phyloP scores from a whole-genome alignment of 371 early-diverging fungal species.

The Mucor irregularis region DNA sequence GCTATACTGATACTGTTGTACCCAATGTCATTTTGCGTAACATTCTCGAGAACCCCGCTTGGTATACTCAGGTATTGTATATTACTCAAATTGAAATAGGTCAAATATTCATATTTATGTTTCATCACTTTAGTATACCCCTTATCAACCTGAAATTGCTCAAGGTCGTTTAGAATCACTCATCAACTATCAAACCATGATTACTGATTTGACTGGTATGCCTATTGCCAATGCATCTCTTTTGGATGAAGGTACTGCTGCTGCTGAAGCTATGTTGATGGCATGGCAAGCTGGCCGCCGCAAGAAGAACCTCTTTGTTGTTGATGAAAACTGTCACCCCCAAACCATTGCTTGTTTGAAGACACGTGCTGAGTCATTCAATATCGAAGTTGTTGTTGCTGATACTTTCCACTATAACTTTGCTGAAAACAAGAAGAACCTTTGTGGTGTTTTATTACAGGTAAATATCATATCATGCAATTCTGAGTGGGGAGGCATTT shows the following conservation, averaged over 20 bases:
- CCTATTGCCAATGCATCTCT: constrained; percentile 95
- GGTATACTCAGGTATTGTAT: constrained; percentile 91
- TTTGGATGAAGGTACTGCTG: constrained; percentile 97
- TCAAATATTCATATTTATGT: not conserved
- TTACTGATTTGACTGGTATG: constrained; percentile 91
- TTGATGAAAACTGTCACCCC: constrained; percentile 90
- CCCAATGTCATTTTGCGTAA: constrained; percentile 95
- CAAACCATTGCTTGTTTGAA: constrained; percentile 93
- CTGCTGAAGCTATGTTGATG: constrained; percentile 96
- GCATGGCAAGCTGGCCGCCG: constrained; percentile 72
- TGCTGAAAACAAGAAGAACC: constrained; percentile 67
- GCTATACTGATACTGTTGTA: constrained; percentile 87
- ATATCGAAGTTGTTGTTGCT: constrained; percentile 85
- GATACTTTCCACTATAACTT: constrained; percentile 80
- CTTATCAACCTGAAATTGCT: constrained; percentile 97
- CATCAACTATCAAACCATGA: constrained; percentile 95
- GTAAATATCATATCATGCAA: constrained; percentile 45
- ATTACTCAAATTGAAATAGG: not conserved
- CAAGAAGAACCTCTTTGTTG: constrained; percentile 84
- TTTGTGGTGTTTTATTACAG: constrained; percentile 88
- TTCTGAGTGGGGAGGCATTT: not conserved
- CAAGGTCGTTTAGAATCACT: constrained; percentile 97
- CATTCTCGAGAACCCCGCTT: constrained; percentile 95
- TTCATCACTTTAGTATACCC: constrained; percentile 78
- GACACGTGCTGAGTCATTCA: constrained; percentile 93